A percentile compares a stretch with the other conserved stretches of the same genome.
These are phyloP conservation scores for Helianthus annuus DNA, from an alignment of 129 eudicot species.

Conservation along the genomic window DNA sequence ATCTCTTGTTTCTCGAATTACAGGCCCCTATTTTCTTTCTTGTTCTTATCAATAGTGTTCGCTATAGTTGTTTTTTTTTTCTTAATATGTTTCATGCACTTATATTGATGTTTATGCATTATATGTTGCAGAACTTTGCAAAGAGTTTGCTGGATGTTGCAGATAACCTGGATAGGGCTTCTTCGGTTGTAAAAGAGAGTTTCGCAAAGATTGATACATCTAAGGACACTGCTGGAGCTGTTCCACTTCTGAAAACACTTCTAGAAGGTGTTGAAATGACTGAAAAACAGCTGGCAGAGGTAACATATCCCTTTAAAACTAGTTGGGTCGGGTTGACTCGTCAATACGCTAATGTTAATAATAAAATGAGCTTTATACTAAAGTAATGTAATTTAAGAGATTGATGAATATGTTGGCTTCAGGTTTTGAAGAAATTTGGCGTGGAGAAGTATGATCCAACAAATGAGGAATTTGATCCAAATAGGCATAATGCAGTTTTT, in stretches of 20 bases:
- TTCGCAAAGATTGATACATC: conserved; percentile 76
- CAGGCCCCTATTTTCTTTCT: neutral
- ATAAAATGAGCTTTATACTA: neutral
- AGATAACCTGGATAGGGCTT: conserved; percentile 80
- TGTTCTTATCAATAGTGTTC: neutral
- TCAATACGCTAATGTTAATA: neutral
- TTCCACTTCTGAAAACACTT: conserved; percentile 74
- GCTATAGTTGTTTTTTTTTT: neutral
- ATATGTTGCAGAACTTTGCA: conserved; percentile 74
- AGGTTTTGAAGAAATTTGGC: conserved; percentile 86
- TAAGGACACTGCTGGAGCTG: conserved; percentile 70
- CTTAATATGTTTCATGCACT: neutral
- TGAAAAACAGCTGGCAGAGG: conserved; percentile 84
- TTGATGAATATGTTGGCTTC: conserved; percentile 13
- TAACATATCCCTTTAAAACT: conserved; percentile 23
- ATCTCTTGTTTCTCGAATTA: neutral
- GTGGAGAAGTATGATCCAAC: conserved; percentile 80
- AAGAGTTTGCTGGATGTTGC: conserved; percentile 87
- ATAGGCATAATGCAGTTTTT: conserved; percentile 85
- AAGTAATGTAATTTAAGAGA: neutral
- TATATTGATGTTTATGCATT: conserved; percentile 11
- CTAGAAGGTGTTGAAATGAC: conserved; percentile 97
- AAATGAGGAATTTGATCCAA: conserved; percentile 87
- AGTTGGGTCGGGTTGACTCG: neutral
- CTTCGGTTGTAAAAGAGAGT: conserved; percentile 78